Evolutionary conservation across 202 grass and related monocot genomes (phyloP).

Genomic region (Alloteropsis angusta): DNA sequence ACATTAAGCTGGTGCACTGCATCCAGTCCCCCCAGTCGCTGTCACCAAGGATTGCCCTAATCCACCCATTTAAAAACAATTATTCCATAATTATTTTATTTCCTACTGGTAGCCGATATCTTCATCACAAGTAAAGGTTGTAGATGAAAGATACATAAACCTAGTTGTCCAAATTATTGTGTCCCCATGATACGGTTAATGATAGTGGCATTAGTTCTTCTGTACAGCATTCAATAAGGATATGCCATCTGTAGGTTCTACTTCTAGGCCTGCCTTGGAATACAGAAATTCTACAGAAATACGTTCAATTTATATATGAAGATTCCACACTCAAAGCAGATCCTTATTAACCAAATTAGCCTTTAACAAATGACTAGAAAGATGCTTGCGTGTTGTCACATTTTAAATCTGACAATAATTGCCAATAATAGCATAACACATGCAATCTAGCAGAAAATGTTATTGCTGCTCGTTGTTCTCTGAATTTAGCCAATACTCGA

Average conservation of each 20-base stretch:
- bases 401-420: background rate
- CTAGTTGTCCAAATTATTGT: background rate
- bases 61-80: slow-evolving; percentile 3
- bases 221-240: too few species aligned
- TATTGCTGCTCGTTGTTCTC: background rate
- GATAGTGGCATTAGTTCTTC: background rate
- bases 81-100: background rate
- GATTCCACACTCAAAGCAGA: background rate
- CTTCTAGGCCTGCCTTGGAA: background rate
- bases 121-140: background rate
- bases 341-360: background rate
- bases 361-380: too few species aligned
- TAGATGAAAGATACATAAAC: background rate
- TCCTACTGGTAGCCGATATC: background rate
- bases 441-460: background rate
- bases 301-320: background rate
- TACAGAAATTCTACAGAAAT: background rate
- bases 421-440: background rate
- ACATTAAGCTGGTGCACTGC: slow-evolving; percentile 16
- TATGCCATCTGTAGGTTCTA: too few species aligned
- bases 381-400: background rate
- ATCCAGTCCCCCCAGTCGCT: slow-evolving; percentile 14
- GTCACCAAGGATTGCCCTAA: slow-evolving; percentile 14
- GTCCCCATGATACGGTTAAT: background rate
- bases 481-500: background rate